phyloP scores from a whole-genome alignment of 108 stramenopile genomes.

The Cyclotella cryptica region DNA sequence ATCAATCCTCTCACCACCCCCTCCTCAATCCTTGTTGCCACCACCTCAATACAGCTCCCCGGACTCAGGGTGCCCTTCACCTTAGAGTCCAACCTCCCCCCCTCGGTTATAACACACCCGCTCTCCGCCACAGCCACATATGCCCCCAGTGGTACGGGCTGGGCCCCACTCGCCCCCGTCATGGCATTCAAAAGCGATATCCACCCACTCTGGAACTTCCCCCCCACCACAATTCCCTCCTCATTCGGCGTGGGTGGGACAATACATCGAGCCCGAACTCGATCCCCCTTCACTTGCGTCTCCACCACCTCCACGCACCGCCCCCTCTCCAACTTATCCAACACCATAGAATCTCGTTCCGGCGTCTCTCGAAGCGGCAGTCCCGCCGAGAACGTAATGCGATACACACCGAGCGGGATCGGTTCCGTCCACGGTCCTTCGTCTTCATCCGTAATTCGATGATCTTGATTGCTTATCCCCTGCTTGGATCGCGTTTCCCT shows the following conservation, averaged over 20 bases:
- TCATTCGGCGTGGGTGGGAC: conserved; percentile 15
- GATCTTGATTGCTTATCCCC: conserved; percentile 2
- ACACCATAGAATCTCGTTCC: conserved; percentile 43
- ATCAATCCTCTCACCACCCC: conserved; percentile 48
- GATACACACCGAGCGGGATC: conserved; percentile 45
- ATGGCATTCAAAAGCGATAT: conserved; percentile 46
- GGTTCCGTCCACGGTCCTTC: conserved; percentile 53
- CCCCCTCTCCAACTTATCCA: conserved; percentile 42
- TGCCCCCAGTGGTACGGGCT: conserved; percentile 44
- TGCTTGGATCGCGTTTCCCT: neutral
- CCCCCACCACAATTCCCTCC: neutral
- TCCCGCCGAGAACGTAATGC: conserved; percentile 38
- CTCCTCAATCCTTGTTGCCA: conserved; percentile 46
- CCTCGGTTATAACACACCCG: conserved; percentile 48
- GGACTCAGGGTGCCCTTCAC: conserved; percentile 33
- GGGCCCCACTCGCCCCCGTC: conserved; percentile 29
- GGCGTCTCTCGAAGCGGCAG: conserved; percentile 42
- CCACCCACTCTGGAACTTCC: conserved; percentile 44
- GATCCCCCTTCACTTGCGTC: conserved; percentile 43
- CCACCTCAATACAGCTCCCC: conserved; percentile 46
- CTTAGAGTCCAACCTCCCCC: conserved; percentile 45
- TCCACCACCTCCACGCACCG: conserved; percentile 50
- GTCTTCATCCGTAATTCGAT: conserved; percentile 35
- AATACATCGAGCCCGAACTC: conserved; percentile 44
- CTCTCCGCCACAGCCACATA: conserved; percentile 45